These are phyloP conservation scores for Curvularia lunata DNA, from an alignment of 2,329 filamentous ascomycete genomes.

Conservation along the genomic window DNA sequence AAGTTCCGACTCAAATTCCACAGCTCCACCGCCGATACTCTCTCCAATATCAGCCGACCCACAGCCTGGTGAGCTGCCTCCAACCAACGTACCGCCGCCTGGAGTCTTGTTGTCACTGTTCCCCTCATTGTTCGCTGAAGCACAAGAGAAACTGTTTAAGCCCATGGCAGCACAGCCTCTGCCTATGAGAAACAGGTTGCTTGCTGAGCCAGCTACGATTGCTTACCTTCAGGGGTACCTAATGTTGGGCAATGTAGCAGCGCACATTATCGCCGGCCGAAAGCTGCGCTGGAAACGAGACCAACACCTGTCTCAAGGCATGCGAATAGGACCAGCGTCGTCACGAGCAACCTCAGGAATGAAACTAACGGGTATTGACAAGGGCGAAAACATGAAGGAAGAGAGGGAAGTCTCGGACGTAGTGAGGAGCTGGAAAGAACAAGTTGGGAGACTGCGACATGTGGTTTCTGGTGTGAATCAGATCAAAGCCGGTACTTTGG, in stretches of 20 bases:
- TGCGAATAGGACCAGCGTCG: constrained; percentile 80
- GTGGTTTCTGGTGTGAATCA: constrained; percentile 71
- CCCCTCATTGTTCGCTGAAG: constrained; percentile 70
- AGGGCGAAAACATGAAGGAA: constrained; percentile 79
- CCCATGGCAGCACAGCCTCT: constrained; percentile 65
- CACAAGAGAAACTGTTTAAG: constrained; percentile 69
- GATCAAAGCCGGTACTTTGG: constrained; percentile 49
- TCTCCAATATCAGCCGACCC: constrained; percentile 31
- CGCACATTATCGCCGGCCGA: constrained; percentile 82
- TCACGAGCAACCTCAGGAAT: constrained; percentile 75
- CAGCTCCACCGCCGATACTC: constrained; percentile 28
- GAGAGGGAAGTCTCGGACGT: constrained; percentile 84
- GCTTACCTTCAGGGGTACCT: constrained; percentile 71
- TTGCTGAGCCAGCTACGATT: constrained; percentile 67
- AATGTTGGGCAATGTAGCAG: constrained; percentile 69
- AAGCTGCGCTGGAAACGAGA: constrained; percentile 92
- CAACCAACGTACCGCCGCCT: constrained; percentile 88
- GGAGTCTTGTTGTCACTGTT: constrained; percentile 81
- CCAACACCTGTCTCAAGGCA: constrained; percentile 80
- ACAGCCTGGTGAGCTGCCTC: constrained; percentile 58
- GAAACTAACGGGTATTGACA: constrained; percentile 89
- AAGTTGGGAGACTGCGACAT: constrained; percentile 76
- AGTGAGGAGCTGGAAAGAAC: constrained; percentile 73
- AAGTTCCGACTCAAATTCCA: background rate
- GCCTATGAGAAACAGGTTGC: constrained; percentile 66